phyloP scores from a whole-genome alignment of 2,329 filamentous ascomycete genomes.

The Coniella lustricola region DNA sequence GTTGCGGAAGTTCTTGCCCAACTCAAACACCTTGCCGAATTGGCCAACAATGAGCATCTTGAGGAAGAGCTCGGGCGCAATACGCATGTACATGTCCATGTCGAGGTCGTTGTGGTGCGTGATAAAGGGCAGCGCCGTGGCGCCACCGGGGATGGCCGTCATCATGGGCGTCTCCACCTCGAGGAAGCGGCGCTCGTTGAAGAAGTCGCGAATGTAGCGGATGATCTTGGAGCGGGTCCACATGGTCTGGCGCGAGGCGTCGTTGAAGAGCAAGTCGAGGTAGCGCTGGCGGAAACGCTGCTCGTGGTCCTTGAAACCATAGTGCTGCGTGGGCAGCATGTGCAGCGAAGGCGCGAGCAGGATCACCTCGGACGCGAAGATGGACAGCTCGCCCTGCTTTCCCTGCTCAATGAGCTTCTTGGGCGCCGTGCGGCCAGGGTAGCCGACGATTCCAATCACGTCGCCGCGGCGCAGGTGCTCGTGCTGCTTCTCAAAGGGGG shows the following conservation, averaged over 20 bases:
- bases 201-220: slow-evolving; percentile 79
- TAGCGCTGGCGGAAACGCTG: slow-evolving; percentile 89
- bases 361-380: slow-evolving; percentile 81
- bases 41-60: slow-evolving; percentile 96
- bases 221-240: slow-evolving; percentile 82
- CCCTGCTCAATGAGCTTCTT: slow-evolving; percentile 77
- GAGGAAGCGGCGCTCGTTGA: slow-evolving; percentile 80
- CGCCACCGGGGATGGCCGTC: slow-evolving; percentile 90
- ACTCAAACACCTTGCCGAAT: slow-evolving; percentile 89
- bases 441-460: slow-evolving; percentile 82
- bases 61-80: slow-evolving; percentile 91
- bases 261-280: slow-evolving; percentile 96
- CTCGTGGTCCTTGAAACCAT: slow-evolving; percentile 92
- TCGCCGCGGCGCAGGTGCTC: slow-evolving; percentile 85
- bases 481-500: slow-evolving; percentile 79
- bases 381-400: slow-evolving; percentile 83
- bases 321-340: slow-evolving; percentile 82
- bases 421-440: slow-evolving; percentile 76
- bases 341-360: slow-evolving; percentile 89
- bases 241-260: slow-evolving; percentile 74
- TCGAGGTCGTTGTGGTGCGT: slow-evolving; percentile 95
- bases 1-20: slow-evolving; percentile 93
- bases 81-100: slow-evolving; percentile 90
- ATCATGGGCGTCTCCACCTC: slow-evolving; percentile 98
- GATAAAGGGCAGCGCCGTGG: slow-evolving; percentile 88